phyloP scores from a whole-genome alignment of 306 rosid genomes.

The Inga oerstediana region DNA sequence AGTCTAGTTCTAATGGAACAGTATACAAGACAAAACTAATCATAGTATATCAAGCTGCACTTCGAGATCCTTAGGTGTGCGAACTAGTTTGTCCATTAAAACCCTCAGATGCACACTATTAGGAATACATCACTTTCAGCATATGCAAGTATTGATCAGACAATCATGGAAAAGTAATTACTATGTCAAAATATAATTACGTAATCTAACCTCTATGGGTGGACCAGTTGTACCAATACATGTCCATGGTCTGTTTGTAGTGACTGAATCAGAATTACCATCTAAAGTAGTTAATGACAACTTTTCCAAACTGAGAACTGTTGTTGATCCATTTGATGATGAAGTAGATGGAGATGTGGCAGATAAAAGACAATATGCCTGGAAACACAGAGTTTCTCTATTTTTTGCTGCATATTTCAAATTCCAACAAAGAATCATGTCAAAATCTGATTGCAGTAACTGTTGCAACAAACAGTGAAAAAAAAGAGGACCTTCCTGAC shows the following conservation, averaged over 20 bases:
- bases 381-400: constrained; percentile 51
- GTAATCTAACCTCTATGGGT: too few species aligned
- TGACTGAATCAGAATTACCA: constrained; percentile 44
- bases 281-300: constrained; percentile 55
- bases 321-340: constrained; percentile 44
- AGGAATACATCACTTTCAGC: too few species aligned
- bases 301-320: constrained; percentile 59
- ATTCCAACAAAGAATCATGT: constrained; percentile 1
- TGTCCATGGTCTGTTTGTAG: neutral
- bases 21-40: too few species aligned
- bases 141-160: too few species aligned
- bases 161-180: too few species aligned
- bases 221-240: too few species aligned
- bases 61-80: too few species aligned
- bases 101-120: too few species aligned
- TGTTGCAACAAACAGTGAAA: neutral
- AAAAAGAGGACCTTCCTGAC: neutral
- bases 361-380: constrained; percentile 67
- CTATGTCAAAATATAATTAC: too few species aligned
- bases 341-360: constrained; percentile 56
- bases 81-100: too few species aligned
- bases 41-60: too few species aligned
- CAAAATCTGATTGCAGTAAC: constrained; percentile 27
- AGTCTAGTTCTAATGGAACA: too few species aligned
- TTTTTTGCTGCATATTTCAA: constrained; percentile 58